Base-by-base conservation (phyloP, 2,329 filamentous ascomycete species). In the Monilinia aucupariae region DNA sequence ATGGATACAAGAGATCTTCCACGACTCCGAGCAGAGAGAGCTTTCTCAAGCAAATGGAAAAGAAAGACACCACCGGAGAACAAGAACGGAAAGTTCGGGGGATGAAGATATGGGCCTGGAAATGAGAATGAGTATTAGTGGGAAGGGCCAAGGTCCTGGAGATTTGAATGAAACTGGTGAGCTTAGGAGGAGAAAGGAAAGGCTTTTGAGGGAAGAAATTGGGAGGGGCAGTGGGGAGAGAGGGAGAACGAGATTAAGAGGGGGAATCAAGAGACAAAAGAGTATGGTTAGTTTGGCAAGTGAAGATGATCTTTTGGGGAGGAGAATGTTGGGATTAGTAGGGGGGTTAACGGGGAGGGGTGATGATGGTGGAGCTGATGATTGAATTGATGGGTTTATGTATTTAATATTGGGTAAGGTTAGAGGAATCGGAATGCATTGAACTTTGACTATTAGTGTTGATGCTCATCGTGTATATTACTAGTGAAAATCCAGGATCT, bases 1-100 rank as follows among this genome's bases (percentile, higher is more conserved):
- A 20, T 97, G 93, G 93, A 92, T 97, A 69, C 82, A 87, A 53
- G 86, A 92, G 34, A 81, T 92, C 0, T 93, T 96, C 56, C 84
- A 79, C 3, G 79, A 82, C 53, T 76, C 71, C 0, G 73, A 75
- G 48, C 72, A 74, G 59, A 75, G 74, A 32, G 76, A 73, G 47
- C 68, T 72, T 68, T 75, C 68, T 64, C 73, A 64, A 70, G 72
- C 50, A 12, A 61, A 34, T 30, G 48, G 39, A 0, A 54, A 61
- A 10, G 39, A 25, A 17, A 58, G 25, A 41, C 62, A 69, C 47
- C 70, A 71, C 45, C 63, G 67, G 13, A 64, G 69, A 62, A 50
- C 49, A 49, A 66, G 55, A 22, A 69, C 63, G 1, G 71, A 73
- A 60, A 72, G 70, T 51, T 71, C 69, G 13, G 90, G 86, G 0